Base-by-base conservation (phyloP, 2,329 filamentous ascomycete genomes). In the Ambrosiella cleistominuta region DNA sequence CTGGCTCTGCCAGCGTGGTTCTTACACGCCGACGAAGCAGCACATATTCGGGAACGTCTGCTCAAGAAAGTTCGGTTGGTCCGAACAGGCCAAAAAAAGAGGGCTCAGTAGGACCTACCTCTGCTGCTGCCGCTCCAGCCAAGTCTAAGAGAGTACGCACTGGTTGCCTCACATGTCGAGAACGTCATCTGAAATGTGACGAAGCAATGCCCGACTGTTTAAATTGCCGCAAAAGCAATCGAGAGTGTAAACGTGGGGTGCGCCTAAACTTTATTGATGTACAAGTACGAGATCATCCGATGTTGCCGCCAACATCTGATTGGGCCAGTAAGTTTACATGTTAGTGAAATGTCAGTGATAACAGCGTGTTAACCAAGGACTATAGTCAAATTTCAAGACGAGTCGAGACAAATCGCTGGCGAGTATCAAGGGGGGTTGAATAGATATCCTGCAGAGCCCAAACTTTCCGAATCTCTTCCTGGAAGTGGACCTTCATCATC, bases 181-280 rank as follows among this genome's bases (percentile, higher is more conserved):
- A 95, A 68, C 76, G 89, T 52, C 90, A 95, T 73, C 74, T 95
- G 56, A 95, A 95, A 69, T 95, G 90, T 68, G 90, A 95, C 66
- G 88, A 95, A 69, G 83, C 75, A 4, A 65, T 70, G 3, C 78
- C 77, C 5, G 72, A 75, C 39, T 81, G 78, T 62, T 75, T 85
- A 65, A 96, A 96, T 66, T 96, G 91, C 70, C 80, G 81, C 60
- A 96, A 95, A 71, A 93, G 90, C 56, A 90, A 82, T 65, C 77
- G 91, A 55, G 75, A 83, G 59, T 97, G 91, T 73, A 89, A 90
- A 68, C 81, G 89, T 64, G 91, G 90, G 15, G 75, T 96, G 55
- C 80, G 88, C 42, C 74, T 97, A 45, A 96, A 95, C 70, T 97
- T 95, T 66, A 89, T 95, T 64, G 89, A 95, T 66, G 85, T 84